Evolutionary conservation across 306 rosid genomes (phyloP), one percentile per base, ranked within the genome.

Genomic region (Vicia sativa): DNA sequence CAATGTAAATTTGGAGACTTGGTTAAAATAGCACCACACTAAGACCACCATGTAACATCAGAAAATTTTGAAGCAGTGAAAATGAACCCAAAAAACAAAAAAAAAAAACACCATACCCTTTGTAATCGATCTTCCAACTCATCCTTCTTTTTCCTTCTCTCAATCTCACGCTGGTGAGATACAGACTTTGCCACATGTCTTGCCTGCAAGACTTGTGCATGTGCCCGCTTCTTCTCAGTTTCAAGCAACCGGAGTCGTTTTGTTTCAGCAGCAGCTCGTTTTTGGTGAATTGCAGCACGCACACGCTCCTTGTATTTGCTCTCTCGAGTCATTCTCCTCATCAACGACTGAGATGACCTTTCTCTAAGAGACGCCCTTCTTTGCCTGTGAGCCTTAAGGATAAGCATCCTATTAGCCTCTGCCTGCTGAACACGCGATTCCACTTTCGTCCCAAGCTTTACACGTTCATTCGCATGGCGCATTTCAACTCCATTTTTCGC

Each of bases 371-470:
- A 81, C 54, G 96, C 99, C 84, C 92, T 79, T 83, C 95, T 87
- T 74, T 88, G 99, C 68, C 82, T 77, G 75, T 57, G 77, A 68
- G 98, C 90, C 81, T 88, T 90, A 31, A 86, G 89, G 70, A 93
- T 80, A 71, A 69, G 96, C 91, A 86, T 77, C 82, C 96, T 85
- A 83, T 93, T 93, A 60, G 81, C 86, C 78, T 87, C 95, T 29
- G 96, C 99, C 85, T 90, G 88, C 77, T 86, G 95, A 79, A 87
- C 87, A 49, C 97, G 93, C n/a, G 81, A 79, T 79, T 84, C 84
- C 68, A 93, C 97, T 82, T 88, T 87, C 1, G 88, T 74, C 65
- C 87, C 96, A 68, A 90, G 89, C 50, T 84, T 83, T 72, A 67
- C 69, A 6, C 97, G 89, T 66, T 88, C 91, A 80, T 78, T 83